Percentiles rank a stretch among this genome's conserved stretches.
Evolutionary conservation across 441 rosid genomes (phyloP).

Genomic region (Pelargonium myrrhifolium): DNA sequence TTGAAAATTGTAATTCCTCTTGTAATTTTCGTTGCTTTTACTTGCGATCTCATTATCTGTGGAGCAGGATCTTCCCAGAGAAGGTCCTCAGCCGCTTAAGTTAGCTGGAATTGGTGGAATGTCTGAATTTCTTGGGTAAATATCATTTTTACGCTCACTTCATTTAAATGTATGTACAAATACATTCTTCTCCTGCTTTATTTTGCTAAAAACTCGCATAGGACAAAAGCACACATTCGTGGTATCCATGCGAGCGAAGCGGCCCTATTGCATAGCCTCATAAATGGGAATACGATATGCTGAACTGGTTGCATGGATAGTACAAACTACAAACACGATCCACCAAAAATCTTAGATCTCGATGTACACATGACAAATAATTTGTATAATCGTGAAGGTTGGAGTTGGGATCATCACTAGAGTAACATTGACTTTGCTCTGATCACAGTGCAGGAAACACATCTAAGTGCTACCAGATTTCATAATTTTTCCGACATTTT

Average conservation of each 20-base stretch:
- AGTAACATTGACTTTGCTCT: background rate
- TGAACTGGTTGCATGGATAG: background rate
- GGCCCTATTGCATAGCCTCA: no score
- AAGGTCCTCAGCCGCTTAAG: slow-evolving; percentile 73
- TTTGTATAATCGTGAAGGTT: background rate
- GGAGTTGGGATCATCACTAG: background rate
- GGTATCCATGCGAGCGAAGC: background rate
- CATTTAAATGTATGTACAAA: background rate
- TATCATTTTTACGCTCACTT: slow-evolving; percentile 14
- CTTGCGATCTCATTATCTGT: slow-evolving; percentile 17
- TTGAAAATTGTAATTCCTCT: background rate
- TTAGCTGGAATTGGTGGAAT: slow-evolving; percentile 87
- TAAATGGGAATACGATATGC: no score
- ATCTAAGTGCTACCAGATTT: no score
- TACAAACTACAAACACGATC: background rate
- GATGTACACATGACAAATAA: background rate
- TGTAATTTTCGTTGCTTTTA: background rate
- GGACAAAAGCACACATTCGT: background rate
- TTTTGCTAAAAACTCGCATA: background rate
- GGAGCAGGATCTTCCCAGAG: slow-evolving; percentile 67
- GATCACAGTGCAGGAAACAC: no score
- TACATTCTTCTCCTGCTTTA: background rate
- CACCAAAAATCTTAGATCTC: background rate
- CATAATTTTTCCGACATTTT: no score
- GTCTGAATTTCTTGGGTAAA: slow-evolving; percentile 88